These are phyloP conservation scores for Boletus pseudopeckii DNA, from an alignment of 768 basidiomycete genomes.

Conservation along the genomic window DNA sequence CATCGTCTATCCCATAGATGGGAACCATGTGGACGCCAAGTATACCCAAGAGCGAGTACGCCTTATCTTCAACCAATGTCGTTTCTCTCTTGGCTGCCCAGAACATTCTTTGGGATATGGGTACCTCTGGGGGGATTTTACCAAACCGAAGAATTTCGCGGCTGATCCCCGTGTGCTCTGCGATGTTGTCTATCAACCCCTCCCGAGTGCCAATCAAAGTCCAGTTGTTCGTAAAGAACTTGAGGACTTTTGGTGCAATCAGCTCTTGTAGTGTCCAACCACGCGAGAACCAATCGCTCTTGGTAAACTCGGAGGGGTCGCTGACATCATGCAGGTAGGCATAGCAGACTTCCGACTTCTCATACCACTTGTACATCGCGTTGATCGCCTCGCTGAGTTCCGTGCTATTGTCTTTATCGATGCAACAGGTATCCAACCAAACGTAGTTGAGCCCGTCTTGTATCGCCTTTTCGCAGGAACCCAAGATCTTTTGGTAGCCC, in stretches of 20 bases:
- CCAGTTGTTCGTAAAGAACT: constrained; percentile 31
- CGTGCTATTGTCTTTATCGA: constrained; percentile 25
- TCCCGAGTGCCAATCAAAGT: constrained; percentile 13
- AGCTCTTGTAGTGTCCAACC: constrained; percentile 33
- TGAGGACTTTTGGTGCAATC: constrained; percentile 26
- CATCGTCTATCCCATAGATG: constrained; percentile 25
- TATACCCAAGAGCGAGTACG: constrained; percentile 31
- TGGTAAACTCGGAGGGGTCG: constrained; percentile 9
- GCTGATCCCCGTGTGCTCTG: constrained; percentile 15
- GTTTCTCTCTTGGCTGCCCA: constrained; percentile 29
- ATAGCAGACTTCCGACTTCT: constrained; percentile 23
- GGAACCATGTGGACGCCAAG: constrained; percentile 19
- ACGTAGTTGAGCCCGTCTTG: constrained; percentile 18
- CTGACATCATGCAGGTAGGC: constrained; percentile 27
- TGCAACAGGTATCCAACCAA: constrained; percentile 36
- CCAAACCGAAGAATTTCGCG: constrained; percentile 12
- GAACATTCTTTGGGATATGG: constrained; percentile 25
- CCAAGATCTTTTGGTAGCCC: constrained; percentile 23
- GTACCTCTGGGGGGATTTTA: constrained; percentile 6
- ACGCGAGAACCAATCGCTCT: constrained; percentile 31
- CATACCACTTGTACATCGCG: constrained; percentile 35
- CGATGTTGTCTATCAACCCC: constrained; percentile 11
- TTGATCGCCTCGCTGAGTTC: constrained; percentile 32
- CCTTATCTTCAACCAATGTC: constrained; percentile 24
- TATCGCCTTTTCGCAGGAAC: constrained; percentile 17